Conservation (phyloP, 176 grass and related monocot genomes). For the Oryza rufipogon region DNA sequence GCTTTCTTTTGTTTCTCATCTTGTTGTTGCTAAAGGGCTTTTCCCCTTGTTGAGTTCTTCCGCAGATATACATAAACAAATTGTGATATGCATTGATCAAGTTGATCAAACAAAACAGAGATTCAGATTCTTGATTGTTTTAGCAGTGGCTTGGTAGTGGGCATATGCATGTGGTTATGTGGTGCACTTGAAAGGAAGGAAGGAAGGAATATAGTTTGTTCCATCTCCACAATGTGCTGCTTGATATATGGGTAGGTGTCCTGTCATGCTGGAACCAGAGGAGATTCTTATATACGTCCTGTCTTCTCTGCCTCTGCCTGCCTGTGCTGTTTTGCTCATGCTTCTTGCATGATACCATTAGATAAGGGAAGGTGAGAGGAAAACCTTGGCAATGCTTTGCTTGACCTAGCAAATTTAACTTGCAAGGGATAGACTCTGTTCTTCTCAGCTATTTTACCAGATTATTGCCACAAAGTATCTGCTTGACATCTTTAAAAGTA, state of each 20-base stretch:
- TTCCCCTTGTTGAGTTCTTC: neutral
- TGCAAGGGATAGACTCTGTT: neutral
- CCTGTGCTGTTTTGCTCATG: constrained; percentile 12
- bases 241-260: constrained; percentile 30
- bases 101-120: neutral
- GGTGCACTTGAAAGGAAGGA: neutral
- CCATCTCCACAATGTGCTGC: constrained; percentile 7
- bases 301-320: neutral
- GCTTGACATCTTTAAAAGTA: too few species aligned
- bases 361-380: neutral
- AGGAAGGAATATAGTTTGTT: neutral
- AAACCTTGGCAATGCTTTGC: neutral
- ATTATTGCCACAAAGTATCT: too few species aligned
- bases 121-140: neutral
- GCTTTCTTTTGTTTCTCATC: constrained; percentile 21
- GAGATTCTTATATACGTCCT: constrained; percentile 39
- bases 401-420: neutral
- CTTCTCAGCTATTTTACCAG: too few species aligned
- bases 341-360: constrained; percentile 5
- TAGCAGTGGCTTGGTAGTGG: constrained; percentile 28
- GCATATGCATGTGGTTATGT: constrained; percentile 2
- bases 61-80: neutral
- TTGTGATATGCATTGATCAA: neutral
- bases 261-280: constrained; percentile 23
- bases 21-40: neutral